Conservation (phyloP, 129 eudicot genomes). For the Lonicera japonica region DNA sequence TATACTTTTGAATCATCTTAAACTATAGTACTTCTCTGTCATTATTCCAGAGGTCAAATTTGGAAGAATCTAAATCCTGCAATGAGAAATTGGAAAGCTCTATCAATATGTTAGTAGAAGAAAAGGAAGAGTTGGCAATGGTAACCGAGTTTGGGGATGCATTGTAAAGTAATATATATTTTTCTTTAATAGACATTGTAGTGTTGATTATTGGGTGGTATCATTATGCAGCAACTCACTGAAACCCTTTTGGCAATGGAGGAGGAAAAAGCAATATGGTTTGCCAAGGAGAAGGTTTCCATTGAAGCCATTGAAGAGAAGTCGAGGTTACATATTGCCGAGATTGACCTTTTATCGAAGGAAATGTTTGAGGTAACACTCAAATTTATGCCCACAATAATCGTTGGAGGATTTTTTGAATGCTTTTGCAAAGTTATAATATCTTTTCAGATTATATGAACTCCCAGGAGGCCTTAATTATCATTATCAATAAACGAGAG, state of each 20-base stretch:
- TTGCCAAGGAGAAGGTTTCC: constrained; percentile 69
- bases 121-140: constrained; percentile 89
- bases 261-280: constrained; percentile 89
- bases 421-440: neutral
- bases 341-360: constrained; percentile 41
- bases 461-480: too few relatives aligned
- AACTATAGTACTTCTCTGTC: constrained; percentile 5
- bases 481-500: too few relatives aligned
- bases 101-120: constrained; percentile 46
- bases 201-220: constrained; percentile 8
- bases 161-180: neutral
- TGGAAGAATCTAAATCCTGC: constrained; percentile 46
- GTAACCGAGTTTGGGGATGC: constrained; percentile 27
- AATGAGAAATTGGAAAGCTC: constrained; percentile 46
- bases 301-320: constrained; percentile 58
- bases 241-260: constrained; percentile 82
- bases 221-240: constrained; percentile 72
- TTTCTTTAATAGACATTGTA: constrained; percentile 5
- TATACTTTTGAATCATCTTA: neutral
- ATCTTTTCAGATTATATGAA: too few relatives aligned
- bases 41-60: constrained; percentile 39
- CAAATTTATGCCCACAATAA: neutral
- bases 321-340: constrained; percentile 36
- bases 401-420: neutral
- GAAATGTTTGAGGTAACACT: constrained; percentile 54